phyloP scores from a whole-genome alignment of 495 filamentous ascomycete genomes.

The Stereocaulon alpinum region DNA sequence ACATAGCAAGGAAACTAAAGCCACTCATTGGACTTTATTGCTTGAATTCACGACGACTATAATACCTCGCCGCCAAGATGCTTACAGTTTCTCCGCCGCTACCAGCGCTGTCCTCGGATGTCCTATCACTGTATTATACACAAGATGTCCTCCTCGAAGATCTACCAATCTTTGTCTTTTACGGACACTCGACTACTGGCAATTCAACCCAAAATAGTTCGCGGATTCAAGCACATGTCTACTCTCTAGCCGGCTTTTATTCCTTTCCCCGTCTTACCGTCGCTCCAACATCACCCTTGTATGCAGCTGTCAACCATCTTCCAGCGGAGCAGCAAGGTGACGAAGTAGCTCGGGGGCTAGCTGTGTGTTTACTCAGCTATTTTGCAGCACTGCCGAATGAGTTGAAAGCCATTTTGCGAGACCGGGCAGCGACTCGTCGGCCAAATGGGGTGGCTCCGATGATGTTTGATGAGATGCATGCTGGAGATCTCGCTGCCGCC shows the following conservation, averaged over 20 bases:
- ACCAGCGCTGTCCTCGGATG: slow-evolving; percentile 13
- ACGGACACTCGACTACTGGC: slow-evolving; percentile 71
- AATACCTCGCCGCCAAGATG: slow-evolving; percentile 5
- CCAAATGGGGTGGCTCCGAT: slow-evolving; percentile 38
- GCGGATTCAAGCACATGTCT: slow-evolving; percentile 85
- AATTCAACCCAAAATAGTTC: slow-evolving; percentile 80
- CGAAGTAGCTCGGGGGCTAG: slow-evolving; percentile 77
- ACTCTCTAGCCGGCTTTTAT: slow-evolving; percentile 75
- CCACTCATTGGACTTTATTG: not conserved
- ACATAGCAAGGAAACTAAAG: not conserved
- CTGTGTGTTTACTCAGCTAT: slow-evolving; percentile 87
- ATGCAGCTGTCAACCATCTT: slow-evolving; percentile 82
- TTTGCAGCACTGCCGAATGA: slow-evolving; percentile 73
- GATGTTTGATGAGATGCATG: slow-evolving; percentile 86
- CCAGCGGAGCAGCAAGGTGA: slow-evolving; percentile 89
- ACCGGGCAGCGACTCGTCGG: slow-evolving; percentile 21
- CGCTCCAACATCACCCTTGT: slow-evolving; percentile 89
- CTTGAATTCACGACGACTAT: not conserved
- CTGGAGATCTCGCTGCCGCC: slow-evolving; percentile 73
- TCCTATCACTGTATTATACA: slow-evolving; percentile 18
- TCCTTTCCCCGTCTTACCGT: slow-evolving; percentile 84
- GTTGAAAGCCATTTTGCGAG: slow-evolving; percentile 50
- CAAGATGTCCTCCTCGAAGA: slow-evolving; percentile 18
- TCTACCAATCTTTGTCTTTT: slow-evolving; percentile 62
- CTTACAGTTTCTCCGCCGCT: slow-evolving; percentile 12